Evolutionary conservation across 345 rosid genomes (phyloP).

Genomic region (Euphorbia tirucalli): DNA sequence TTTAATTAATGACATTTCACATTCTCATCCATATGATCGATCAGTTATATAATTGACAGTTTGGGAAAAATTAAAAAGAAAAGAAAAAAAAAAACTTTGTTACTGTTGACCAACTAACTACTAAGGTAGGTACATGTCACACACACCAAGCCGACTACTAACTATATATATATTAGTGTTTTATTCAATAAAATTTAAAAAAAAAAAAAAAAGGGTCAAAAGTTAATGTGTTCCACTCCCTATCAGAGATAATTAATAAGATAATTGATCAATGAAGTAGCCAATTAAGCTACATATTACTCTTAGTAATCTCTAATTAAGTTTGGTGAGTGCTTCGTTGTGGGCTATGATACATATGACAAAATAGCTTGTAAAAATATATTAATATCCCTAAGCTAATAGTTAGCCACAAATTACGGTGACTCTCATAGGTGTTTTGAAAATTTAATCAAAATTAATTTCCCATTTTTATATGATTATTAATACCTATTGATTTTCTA

Average conservation of each 20-base stretch:
- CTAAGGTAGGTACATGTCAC: conserved; percentile 35
- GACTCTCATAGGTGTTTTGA: not conserved
- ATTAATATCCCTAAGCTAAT: conserved; percentile 5
- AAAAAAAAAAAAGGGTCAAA: conserved; percentile 3
- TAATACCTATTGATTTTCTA: too few relatives aligned
- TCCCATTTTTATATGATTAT: not conserved
- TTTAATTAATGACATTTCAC: too few relatives aligned
- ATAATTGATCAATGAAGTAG: not conserved
- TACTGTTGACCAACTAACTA: conserved; percentile 23
- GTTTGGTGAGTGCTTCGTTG: not conserved
- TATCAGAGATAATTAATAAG: not conserved
- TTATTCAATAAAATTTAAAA: not conserved
- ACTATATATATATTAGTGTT: not conserved
- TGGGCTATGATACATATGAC: conserved; percentile 1
- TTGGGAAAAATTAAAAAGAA: too few relatives aligned
- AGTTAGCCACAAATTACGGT: conserved; percentile 33
- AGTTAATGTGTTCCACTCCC: not conserved
- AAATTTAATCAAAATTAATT: too few relatives aligned
- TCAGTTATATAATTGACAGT: too few relatives aligned
- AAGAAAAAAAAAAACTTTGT: not conserved
- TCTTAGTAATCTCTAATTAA: not conserved
- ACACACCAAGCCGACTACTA: not conserved
- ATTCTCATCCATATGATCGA: too few relatives aligned
- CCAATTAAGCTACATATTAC: not conserved
- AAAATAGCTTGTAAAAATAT: not conserved